A percentile compares a stretch with the other conserved stretches of the same genome.
Evolutionary conservation across 2,329 filamentous ascomycete genomes (phyloP).

Genomic region (Scedosporium dehoogii): DNA sequence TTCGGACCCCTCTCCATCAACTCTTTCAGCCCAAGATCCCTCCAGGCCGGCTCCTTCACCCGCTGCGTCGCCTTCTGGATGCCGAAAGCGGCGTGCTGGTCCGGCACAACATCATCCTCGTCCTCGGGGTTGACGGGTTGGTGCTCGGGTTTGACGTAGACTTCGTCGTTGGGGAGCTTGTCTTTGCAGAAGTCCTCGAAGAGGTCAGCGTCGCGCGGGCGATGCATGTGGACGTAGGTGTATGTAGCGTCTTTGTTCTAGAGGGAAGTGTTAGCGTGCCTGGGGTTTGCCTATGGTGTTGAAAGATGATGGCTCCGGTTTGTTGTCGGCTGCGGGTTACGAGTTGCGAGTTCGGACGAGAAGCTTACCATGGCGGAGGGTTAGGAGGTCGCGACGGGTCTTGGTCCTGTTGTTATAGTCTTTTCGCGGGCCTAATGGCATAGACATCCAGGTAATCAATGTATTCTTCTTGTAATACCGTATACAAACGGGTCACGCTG

Average conservation of each 20-base stretch:
- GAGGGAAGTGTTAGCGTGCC: not conserved
- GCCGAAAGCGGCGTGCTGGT: constrained; percentile 80
- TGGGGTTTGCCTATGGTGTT: too few species aligned
- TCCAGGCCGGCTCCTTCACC: constrained; percentile 64
- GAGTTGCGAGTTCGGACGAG: too few species aligned
- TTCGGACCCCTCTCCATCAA: constrained; percentile 56
- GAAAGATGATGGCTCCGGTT: too few species aligned
- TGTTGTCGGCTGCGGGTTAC: too few species aligned
- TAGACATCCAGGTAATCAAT: too few species aligned
- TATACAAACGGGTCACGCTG: too few species aligned
- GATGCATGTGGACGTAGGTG: constrained; percentile 68
- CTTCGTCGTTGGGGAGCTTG: constrained; percentile 64
- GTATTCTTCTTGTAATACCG: too few species aligned
- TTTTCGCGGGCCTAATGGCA: too few species aligned
- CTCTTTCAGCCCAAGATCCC: constrained; percentile 63
- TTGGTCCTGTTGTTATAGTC: too few species aligned
- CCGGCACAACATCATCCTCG: constrained; percentile 79
- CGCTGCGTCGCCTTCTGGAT: constrained; percentile 72
- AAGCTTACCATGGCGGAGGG: too few species aligned
- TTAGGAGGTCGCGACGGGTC: too few species aligned
- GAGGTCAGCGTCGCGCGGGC: constrained; percentile 62
- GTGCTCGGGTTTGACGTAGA: constrained; percentile 70
- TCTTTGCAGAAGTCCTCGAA: constrained; percentile 69
- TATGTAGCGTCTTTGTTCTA: constrained; percentile 65
- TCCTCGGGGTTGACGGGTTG: constrained; percentile 81